Conservation (phyloP, 2,329 filamentous ascomycete species). For the Clarireedia homoeocarpa region DNA sequence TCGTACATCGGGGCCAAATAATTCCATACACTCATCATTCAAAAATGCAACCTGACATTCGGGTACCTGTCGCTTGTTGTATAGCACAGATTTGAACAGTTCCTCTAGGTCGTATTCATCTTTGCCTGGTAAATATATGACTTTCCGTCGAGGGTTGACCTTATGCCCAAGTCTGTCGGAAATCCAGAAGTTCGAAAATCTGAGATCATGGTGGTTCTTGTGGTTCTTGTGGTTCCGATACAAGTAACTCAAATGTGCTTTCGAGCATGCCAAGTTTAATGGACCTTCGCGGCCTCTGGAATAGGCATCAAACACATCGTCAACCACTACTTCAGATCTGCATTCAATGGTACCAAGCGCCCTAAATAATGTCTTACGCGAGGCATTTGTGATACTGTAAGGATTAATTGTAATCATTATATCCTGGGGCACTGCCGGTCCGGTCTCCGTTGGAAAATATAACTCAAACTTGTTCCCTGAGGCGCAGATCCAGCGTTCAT, state of each 20-base stretch:
- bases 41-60: slow-evolving; percentile 12
- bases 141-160: not conserved
- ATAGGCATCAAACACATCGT: slow-evolving; percentile 6
- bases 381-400: not conserved
- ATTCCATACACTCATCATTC: slow-evolving; percentile 10
- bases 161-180: not conserved
- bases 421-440: not conserved
- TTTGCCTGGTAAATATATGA: slow-evolving; percentile 12
- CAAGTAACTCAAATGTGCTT: not conserved
- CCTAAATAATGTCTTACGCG: slow-evolving; percentile 10
- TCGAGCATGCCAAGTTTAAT: not conserved
- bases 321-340: slow-evolving; percentile 2
- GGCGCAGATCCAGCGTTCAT: not conserved
- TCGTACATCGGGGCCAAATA: slow-evolving; percentile 3
- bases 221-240: not conserved
- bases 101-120: slow-evolving; percentile 14
- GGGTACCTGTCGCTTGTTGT: slow-evolving; percentile 5
- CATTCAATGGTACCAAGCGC: slow-evolving; percentile 2
- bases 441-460: not conserved
- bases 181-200: not conserved
- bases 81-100: slow-evolving; percentile 11
- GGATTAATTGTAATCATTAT: not conserved
- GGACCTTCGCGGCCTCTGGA: not conserved
- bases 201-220: not conserved
- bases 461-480: not conserved